Percentiles rank a stretch among this genome's conserved stretches.
Conservation (phyloP, 768 basidiomycete species). For the Terana coerulea region DNA sequence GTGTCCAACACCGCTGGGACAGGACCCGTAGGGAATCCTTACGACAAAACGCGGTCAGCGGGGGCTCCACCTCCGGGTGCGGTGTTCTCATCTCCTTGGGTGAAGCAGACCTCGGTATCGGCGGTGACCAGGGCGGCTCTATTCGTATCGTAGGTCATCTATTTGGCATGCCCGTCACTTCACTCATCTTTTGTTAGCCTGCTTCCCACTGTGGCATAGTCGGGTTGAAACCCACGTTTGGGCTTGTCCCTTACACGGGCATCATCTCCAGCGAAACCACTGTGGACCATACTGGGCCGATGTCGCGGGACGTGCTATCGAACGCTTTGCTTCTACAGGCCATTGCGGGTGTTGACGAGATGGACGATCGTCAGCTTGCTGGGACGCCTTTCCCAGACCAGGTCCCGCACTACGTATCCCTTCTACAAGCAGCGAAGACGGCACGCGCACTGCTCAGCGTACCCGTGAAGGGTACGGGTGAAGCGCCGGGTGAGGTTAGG, state of each 20-base stretch:
- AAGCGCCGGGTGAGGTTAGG: constrained; percentile 13
- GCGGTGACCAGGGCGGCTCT: constrained; percentile 44
- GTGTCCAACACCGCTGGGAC: constrained; percentile 33
- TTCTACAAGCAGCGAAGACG: constrained; percentile 17
- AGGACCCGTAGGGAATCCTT: constrained; percentile 42
- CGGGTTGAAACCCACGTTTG: constrained; percentile 39
- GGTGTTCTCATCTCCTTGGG: constrained; percentile 37
- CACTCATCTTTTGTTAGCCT: constrained; percentile 26
- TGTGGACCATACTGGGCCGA: constrained; percentile 39
- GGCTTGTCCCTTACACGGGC: constrained; percentile 44
- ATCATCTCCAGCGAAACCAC: constrained; percentile 38
- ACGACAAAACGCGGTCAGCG: constrained; percentile 38
- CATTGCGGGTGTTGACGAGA: constrained; percentile 41
- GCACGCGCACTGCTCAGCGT: constrained; percentile 13
- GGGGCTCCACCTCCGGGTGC: constrained; percentile 42
- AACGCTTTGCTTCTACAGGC: constrained; percentile 38
- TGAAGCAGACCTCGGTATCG: constrained; percentile 41
- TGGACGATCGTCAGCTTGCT: constrained; percentile 38
- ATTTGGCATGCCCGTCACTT: not conserved
- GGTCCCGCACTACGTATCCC: constrained; percentile 29
- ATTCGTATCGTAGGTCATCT: constrained; percentile 30
- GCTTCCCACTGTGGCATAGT: constrained; percentile 40
- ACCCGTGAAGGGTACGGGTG: constrained; percentile 2
- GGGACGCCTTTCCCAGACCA: constrained; percentile 31
- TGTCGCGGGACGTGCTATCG: constrained; percentile 35